Conservation (phyloP, 148 eudicot genomes). For the Camellia lanceoleosa region DNA sequence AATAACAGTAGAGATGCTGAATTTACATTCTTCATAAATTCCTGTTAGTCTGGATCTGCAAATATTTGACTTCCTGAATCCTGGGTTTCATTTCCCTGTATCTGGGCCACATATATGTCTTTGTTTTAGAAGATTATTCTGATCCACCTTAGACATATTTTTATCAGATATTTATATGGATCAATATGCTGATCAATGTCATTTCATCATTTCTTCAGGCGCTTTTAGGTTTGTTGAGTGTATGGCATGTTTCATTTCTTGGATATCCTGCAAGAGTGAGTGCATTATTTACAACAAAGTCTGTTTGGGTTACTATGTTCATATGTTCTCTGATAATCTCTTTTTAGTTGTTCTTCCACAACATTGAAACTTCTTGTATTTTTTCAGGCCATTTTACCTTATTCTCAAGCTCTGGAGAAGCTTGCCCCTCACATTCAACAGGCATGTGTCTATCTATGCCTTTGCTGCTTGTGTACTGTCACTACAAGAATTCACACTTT, state of each 20-base stretch:
- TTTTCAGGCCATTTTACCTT: constrained; percentile 84
- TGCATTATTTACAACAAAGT: constrained; percentile 3
- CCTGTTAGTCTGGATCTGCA: background rate
- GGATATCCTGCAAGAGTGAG: constrained; percentile 95
- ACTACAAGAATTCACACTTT: no score
- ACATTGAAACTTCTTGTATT: constrained; percentile 3
- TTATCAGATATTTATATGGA: background rate
- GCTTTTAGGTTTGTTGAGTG: constrained; percentile 82
- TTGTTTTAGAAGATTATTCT: background rate
- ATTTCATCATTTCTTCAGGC: constrained; percentile 43
- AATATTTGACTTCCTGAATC: background rate
- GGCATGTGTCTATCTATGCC: constrained; percentile 31
- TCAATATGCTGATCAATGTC: background rate
- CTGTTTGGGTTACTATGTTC: background rate
- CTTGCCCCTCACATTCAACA: constrained; percentile 97
- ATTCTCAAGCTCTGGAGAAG: constrained; percentile 89
- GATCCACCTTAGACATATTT: background rate
- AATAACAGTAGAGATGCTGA: background rate
- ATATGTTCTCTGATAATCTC: constrained; percentile 3
- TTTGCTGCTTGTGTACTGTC: background rate
- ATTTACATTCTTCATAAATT: background rate
- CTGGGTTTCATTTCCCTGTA: background rate
- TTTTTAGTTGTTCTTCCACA: background rate
- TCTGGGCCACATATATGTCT: background rate
- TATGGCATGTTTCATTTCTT: constrained; percentile 86